phyloP scores from a whole-genome alignment of 2,329 filamentous ascomycete genomes.

The Diplodia sapinea region DNA sequence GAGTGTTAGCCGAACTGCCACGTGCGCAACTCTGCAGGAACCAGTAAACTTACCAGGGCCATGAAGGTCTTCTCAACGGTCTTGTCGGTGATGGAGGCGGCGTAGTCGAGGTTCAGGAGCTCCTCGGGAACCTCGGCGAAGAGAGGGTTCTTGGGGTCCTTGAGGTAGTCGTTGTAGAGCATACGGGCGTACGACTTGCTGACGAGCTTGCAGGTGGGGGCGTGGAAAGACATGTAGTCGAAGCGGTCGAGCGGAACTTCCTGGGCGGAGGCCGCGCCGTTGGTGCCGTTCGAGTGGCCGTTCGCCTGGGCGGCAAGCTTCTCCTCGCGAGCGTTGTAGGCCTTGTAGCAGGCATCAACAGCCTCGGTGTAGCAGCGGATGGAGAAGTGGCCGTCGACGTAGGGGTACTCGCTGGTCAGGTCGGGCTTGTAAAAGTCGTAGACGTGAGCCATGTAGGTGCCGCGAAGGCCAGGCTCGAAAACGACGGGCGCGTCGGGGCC shows the following conservation, averaged over 20 bases:
- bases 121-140: conserved; percentile 58
- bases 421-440: conserved; percentile 64
- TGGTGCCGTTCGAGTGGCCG: conserved; percentile 48
- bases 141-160: conserved; percentile 53
- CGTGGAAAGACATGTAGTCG: conserved; percentile 62
- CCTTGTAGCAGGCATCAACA: conserved; percentile 60
- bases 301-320: conserved; percentile 52
- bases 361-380: conserved; percentile 61
- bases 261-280: conserved; percentile 38
- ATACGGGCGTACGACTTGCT: conserved; percentile 60
- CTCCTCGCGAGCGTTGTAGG: conserved; percentile 57
- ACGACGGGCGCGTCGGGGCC: conserved; percentile 58
- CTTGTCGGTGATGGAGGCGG: conserved; percentile 58
- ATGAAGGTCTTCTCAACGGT: conserved; percentile 61
- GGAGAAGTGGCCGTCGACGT: conserved; percentile 60
- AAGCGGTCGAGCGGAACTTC: conserved; percentile 59
- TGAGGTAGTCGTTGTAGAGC: conserved; percentile 59
- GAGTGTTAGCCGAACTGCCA: conserved; percentile 1
- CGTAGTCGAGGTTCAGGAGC: conserved; percentile 54
- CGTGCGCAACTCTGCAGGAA: neutral
- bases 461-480: conserved; percentile 57
- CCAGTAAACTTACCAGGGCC: conserved; percentile 42
- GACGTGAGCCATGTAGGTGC: conserved; percentile 58
- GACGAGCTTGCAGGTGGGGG: conserved; percentile 62
- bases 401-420: conserved; percentile 59